Evolutionary conservation across 176 grass and related monocot species (phyloP), one percentile per base, ranked within the genome.

Genomic region (Thalia dealbata): DNA sequence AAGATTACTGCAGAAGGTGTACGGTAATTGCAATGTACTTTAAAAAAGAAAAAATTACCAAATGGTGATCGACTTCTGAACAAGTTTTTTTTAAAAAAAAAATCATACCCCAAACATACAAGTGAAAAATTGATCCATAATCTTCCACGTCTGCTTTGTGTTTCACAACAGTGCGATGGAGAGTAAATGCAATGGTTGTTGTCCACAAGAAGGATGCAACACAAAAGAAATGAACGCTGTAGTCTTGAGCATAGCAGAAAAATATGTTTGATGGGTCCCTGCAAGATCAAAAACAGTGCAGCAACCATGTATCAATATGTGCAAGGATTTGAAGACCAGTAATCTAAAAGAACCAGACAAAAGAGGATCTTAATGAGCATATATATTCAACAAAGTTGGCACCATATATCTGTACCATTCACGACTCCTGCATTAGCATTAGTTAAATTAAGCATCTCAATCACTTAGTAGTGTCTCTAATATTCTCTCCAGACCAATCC

Each of bases 151-250:
- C 95, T 10, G 90, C 86, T 86, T 99, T 91, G 81, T 99, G 95
- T 72, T 88, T 88, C 50, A 99, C 95, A 86, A 99, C 95, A 2
- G 95, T 93, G 44, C 87, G 90, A 78, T 93, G 90, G 29, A 99
- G 85, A 85, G 90, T 93, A 72, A 99, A 93, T 74, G 95, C 87
- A 74, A 93, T 99, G 11, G 87, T 88, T 27, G 90, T 99, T 26
- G 95, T 99, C 95, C 95, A 99, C 26, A 99, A 67, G 85, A 99
- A 99, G 70, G 95, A 99, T 73, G 90, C 83, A 67, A 99, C 87
- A 24, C 90, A 93, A 71, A 85, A 99, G 83, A 99, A 99, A 60
- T 99, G 95, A 10, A 87, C 81, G 82, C 81, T 99, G 71, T 99
- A 99, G 79, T 93, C 90, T 61, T 93, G 95, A 8, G 81, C 87